Base-by-base conservation (phyloP, 2,329 filamentous ascomycete genomes). In the Triangularia setosa region DNA sequence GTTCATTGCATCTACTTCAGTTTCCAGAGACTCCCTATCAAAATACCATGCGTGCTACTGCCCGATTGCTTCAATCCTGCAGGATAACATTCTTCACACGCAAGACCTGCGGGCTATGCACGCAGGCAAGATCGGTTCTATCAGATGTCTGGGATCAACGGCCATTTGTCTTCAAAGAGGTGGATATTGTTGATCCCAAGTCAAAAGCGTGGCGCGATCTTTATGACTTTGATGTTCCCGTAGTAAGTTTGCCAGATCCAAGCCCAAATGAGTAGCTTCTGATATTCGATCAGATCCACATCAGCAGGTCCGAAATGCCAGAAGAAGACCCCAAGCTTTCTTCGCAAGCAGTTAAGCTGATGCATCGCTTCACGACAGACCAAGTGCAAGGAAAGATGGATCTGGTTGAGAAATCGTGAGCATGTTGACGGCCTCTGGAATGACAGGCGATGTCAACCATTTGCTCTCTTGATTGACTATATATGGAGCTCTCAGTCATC, bases 201-300 rank as follows among this genome's bases (percentile, higher is more conserved):
- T 82, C 83, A 16, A 83, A 86, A 67, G 78, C 80, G 24, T 94
- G 91, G 91, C 87, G 85, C 71, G 82, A 88, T 58, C 72, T 92
- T 1, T 94, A 94, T 73, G 90, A 93, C 64, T 91, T 93, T 74
- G 91, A 94, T 70, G 90, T 91, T 7, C 91, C 91, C 0, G 91
- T 93, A 72, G 90, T 93, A 79, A 72, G 83, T 75, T 33, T 58
- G 14, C 16, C 23, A 4, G 33, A 11, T 6, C 23, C 8, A 25
- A 18, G 7, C n/a, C 27, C 12, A 11, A 6, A 23, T 4, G 23
- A 1, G 4, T 6, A 55, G n/a, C 16, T 16, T 27, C 21, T 55
- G 4, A 28, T 55, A 1, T 55, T 30, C 28, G 14, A 56, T 56
- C 4, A 87, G 85, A 85, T 87, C 67, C 85, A 87, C 65, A 80